phyloP scores from a whole-genome alignment of 805 yeast genomes.

The Kluyveromyces nonfermentans region DNA sequence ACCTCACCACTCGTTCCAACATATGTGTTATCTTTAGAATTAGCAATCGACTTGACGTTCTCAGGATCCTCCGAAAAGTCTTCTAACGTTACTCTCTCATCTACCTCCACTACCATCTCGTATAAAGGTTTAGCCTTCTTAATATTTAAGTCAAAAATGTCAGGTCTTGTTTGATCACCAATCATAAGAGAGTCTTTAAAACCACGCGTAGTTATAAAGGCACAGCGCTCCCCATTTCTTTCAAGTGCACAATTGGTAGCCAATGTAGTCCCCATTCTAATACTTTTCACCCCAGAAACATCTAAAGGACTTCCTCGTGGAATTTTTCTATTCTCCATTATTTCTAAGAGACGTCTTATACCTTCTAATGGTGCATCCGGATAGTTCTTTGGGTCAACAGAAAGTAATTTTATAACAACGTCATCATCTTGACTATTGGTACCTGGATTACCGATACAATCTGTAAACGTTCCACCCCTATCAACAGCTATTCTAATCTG shows the following conservation, averaged over 20 bases:
- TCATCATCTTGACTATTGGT: conserved; percentile 43
- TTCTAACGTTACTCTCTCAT: conserved; percentile 82
- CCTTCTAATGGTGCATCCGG: conserved; percentile 91
- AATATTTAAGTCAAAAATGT: conserved; percentile 76
- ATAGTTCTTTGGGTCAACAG: conserved; percentile 84
- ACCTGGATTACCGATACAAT: conserved; percentile 46
- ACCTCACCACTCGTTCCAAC: conserved; percentile 62
- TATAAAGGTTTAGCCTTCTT: conserved; percentile 63
- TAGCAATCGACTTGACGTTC: conserved; percentile 17
- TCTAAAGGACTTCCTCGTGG: conserved; percentile 56
- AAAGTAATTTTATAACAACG: conserved; percentile 64
- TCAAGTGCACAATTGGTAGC: conserved; percentile 94
- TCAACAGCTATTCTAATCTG: conserved; percentile 37
- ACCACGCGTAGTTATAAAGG: conserved; percentile 79
- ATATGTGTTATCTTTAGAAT: conserved; percentile 29
- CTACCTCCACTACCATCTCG: conserved; percentile 70
- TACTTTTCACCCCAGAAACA: conserved; percentile 51
- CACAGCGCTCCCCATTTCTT: conserved; percentile 84
- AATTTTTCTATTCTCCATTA: conserved; percentile 41
- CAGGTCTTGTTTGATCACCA: conserved; percentile 89
- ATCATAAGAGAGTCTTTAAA: conserved; percentile 73
- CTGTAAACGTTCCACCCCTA: conserved; percentile 91
- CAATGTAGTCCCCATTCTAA: conserved; percentile 89
- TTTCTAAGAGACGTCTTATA: conserved; percentile 65
- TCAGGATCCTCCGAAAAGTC: conserved; percentile 69